These are phyloP conservation scores for Phytophthora ohioensis DNA, from an alignment of 352 stramenopile species.

Conservation along the genomic window DNA sequence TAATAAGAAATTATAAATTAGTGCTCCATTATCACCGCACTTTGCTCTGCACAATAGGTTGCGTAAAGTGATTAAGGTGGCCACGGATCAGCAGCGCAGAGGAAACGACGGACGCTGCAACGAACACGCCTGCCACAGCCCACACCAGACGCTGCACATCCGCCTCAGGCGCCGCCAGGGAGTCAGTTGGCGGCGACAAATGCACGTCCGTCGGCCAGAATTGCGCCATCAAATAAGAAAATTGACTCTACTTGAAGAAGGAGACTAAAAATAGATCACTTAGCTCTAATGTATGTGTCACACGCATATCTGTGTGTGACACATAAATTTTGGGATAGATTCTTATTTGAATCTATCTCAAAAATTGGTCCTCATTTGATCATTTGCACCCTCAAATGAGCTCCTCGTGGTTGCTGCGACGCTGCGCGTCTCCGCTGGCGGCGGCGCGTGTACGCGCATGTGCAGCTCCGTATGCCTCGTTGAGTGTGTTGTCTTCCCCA, in stretches of 20 bases:
- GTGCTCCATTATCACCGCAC: slow-evolving; percentile 47
- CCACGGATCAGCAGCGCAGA: slow-evolving; percentile 92
- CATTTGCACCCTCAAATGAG: slow-evolving; percentile 29
- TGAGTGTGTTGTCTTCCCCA: neutral
- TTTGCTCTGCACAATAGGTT: slow-evolving; percentile 96
- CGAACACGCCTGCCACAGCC: slow-evolving; percentile 92
- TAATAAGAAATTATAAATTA: slow-evolving; percentile 12
- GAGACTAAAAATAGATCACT: slow-evolving; percentile 21
- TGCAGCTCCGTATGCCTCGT: slow-evolving; percentile 4
- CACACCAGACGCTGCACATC: slow-evolving; percentile 79
- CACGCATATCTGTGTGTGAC: neutral
- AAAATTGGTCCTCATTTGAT: too few species aligned
- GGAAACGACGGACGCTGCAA: slow-evolving; percentile 87
- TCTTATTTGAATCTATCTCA: too few species aligned
- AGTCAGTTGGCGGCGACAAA: slow-evolving; percentile 27
- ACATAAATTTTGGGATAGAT: too few species aligned
- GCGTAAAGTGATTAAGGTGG: slow-evolving; percentile 93
- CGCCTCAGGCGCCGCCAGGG: slow-evolving; percentile 52
- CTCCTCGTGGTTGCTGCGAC: slow-evolving; percentile 31
- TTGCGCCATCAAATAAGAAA: slow-evolving; percentile 17
- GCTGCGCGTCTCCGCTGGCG: slow-evolving; percentile 23
- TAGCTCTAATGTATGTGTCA: neutral
- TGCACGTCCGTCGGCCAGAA: slow-evolving; percentile 30
- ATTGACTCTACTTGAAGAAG: slow-evolving; percentile 13
- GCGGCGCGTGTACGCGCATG: slow-evolving; percentile 8